phyloP scores from a whole-genome alignment of 306 rosid species.

The Corylus heterophylla region DNA sequence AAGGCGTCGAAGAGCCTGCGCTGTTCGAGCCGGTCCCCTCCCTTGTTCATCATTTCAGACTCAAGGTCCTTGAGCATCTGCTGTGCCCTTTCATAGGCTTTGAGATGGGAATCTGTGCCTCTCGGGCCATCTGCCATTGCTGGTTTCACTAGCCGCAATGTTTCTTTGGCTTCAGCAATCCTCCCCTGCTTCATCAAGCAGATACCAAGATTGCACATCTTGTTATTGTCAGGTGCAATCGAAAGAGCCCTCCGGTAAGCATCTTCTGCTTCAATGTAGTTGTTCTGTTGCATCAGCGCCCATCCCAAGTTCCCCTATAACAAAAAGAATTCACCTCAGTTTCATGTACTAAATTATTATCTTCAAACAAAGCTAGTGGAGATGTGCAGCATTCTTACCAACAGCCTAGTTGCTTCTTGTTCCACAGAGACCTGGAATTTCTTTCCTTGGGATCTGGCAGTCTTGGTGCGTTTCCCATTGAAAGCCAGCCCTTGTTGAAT shows the following conservation, averaged over 20 bases:
- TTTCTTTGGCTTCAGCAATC: conserved; percentile 83
- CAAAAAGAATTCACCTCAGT: conserved; percentile 8
- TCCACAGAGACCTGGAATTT: conserved; percentile 97
- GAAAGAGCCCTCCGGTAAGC: conserved; percentile 85
- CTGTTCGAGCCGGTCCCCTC: conserved; percentile 81
- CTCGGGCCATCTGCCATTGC: conserved; percentile 93
- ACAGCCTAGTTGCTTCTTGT: conserved; percentile 94
- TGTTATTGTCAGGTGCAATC: conserved; percentile 85
- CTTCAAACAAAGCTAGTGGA: not conserved
- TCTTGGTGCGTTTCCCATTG: conserved; percentile 95
- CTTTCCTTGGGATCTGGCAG: conserved; percentile 98
- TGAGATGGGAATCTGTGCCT: conserved; percentile 96
- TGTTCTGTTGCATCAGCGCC: conserved; percentile 97
- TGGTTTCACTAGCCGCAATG: conserved; percentile 71
- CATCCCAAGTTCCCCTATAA: conserved; percentile 91
- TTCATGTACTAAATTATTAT: not conserved
- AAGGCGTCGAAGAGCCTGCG: conserved; percentile 87
- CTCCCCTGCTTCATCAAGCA: conserved; percentile 99
- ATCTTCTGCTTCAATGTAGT: conserved; percentile 92
- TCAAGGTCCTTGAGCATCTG: conserved; percentile 95
- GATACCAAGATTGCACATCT: conserved; percentile 96
- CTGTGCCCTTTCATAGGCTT: conserved; percentile 98
- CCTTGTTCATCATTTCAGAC: conserved; percentile 76
- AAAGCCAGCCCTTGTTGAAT: conserved; percentile 96
- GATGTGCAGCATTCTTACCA: conserved; percentile 46